Base-by-base conservation (phyloP, 2,329 filamentous ascomycete genomes). In the Penicillium sp. region DNA sequence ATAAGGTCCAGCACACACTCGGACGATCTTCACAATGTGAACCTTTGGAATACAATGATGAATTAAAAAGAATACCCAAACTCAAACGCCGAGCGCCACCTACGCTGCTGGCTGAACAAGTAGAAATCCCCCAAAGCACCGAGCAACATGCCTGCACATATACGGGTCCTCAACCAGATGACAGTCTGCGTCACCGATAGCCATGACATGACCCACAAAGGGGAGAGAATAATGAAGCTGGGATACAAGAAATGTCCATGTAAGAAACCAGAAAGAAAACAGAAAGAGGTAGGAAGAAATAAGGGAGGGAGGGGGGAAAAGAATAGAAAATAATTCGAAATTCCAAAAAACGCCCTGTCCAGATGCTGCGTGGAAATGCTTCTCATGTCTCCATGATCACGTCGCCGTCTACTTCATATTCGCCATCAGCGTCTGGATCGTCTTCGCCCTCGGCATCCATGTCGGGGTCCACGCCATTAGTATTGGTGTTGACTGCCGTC, bases 381-480 rank as follows among this genome's bases (percentile, higher is more conserved):
- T 46, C 23, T 70, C 56, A 71, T 59, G 61, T 60, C 49, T 67
- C 65, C 69, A 71, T 71, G 42, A 68, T 65, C 31, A 63, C 56
- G 47, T 67, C 67, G 23, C 56, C 65, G 47, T 65, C 63, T 37
- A 63, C 54, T 43, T 65, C 63, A 31, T 63, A 65, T 37, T 65
- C 60, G n/a, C 48, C 60, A 40, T 63, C 63, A 19, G 60, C 61
- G 50, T 71, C 67, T 1, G 61, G 61, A 37, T 71, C 69, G 3
- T 63, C 63, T 42, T 71, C 69, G 13, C 58, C 62, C n/a, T 66
- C 60, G 6, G 50, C 62, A 42, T 63, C 63, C 5, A 45, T 40
- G n/a, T 62, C 59, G 3, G 40, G 39, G 13, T 61, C 57, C 13
- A 59, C 60, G 7, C 64, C 68, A 36, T 68, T 66, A 7, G 58